Base-by-base conservation (phyloP, 441 rosid genomes). In the Sinapis alba region DNA sequence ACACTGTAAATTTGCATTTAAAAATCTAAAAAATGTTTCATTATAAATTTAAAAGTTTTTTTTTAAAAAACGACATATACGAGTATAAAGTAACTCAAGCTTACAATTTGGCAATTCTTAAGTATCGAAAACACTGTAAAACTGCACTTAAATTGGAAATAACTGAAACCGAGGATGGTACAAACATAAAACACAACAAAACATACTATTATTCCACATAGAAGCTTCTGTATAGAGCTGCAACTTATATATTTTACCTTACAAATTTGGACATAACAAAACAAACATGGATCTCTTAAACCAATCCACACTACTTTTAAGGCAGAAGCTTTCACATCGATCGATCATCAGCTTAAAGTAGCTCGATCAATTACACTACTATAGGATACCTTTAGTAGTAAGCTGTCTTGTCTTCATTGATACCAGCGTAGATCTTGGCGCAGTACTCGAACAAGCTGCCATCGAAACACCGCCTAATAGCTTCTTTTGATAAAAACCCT, bases 401-500 rank as follows among this genome's bases (percentile, higher is more conserved):
- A 1, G 77, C 77, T 32, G 76, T 77, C 73, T 78, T 78, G 28
- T 72, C 77, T 59, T 78, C 81, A 27, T 19, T 78, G 47, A 78
- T 51, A 19, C 77, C 81, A 0, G 77, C 81, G 23, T 79, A 77
- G 30, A 77, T 65, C 65, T 81, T 80, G 30, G 83, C 82, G 36
- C 79, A 82, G 30, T 82, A 82, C 41, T 82, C 78, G 9, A 84
- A 82, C 69, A 84, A 64, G 75, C 82, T 84, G 13, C 87, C 87
- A 69, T 84, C 87, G 2, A 82, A 80, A 71, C 84, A 84, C 12
- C 83, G 70, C 10, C 85, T 75, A 23, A 78, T 75, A 0, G 87
- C 84, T 78, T 84, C 85, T 68, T 84, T 84, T 16, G 85, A 67
- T 57, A 84, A 69, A 34, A 61, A 80, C 51, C 87, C 84, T 69